A percentile compares a stretch with the other conserved stretches of the same genome.
Conservation (phyloP, 192 early-diverging fungal genomes). For the Podila clonocystis region DNA sequence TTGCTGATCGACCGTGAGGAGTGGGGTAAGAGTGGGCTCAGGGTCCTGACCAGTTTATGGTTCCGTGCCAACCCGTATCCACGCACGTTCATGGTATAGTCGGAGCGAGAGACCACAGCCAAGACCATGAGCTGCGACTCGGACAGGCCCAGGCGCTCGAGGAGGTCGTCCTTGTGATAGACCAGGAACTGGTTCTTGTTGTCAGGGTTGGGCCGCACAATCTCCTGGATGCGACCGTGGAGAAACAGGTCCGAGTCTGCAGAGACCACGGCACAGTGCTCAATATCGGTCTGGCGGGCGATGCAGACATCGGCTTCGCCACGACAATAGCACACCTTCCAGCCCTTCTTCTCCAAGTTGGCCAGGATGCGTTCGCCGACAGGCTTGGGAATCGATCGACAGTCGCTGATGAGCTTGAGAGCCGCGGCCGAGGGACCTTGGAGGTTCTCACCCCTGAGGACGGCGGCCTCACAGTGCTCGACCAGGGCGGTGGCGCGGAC, state of each 20-base stretch:
- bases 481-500: neutral
- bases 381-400: neutral
- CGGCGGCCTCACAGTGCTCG: neutral
- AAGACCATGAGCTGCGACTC: conserved; percentile 1
- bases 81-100: neutral
- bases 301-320: neutral
- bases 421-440: neutral
- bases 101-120: neutral
- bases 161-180: neutral
- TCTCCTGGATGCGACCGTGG: neutral
- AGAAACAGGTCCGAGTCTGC: conserved; percentile 1
- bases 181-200: neutral
- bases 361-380: neutral
- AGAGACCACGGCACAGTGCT: neutral
- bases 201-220: neutral
- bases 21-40: neutral
- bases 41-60: neutral
- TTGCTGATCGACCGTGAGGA: neutral
- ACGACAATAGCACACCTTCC: neutral
- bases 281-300: neutral
- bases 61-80: neutral
- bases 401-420: neutral
- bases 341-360: conserved; percentile 3
- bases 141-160: neutral
- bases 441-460: neutral